A percentile compares a stretch with the other conserved stretches of the same genome.
Evolutionary conservation across 371 early-diverging fungal species (phyloP).

Genomic region (Actinomucor elegans): DNA sequence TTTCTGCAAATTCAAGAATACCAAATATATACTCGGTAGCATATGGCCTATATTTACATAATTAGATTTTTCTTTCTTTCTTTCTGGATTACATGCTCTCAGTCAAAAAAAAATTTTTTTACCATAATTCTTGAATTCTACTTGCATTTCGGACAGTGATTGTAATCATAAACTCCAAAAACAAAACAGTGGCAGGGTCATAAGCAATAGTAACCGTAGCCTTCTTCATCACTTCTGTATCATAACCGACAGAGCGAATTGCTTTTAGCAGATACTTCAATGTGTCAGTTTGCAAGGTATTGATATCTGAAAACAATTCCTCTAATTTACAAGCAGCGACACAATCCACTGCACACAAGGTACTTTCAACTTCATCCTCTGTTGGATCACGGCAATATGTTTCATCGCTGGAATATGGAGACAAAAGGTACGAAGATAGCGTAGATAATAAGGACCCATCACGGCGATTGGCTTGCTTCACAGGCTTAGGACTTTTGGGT

Average conservation of each 20-base stretch:
- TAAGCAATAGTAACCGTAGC: slow-evolving; percentile 51
- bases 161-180: slow-evolving; percentile 75
- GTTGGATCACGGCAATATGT: slow-evolving; percentile 64
- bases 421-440: slow-evolving; percentile 74
- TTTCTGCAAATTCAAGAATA: slow-evolving; percentile 67
- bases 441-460: slow-evolving; percentile 80
- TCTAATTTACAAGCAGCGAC: slow-evolving; percentile 73
- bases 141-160: slow-evolving; percentile 76
- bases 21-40: slow-evolving; percentile 69
- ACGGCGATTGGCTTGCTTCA: slow-evolving; percentile 50
- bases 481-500: slow-evolving; percentile 48
- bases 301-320: slow-evolving; percentile 72
- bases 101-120: slow-evolving; percentile 14
- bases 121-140: slow-evolving; percentile 64
- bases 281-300: slow-evolving; percentile 67
- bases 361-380: slow-evolving; percentile 72
- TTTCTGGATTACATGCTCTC: no score
- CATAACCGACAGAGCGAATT: slow-evolving; percentile 47
- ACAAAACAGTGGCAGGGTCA: slow-evolving; percentile 71
- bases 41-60: slow-evolving; percentile 47
- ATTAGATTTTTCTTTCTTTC: no score
- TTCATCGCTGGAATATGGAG: slow-evolving; percentile 65
- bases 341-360: slow-evolving; percentile 71
- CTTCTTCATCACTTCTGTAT: slow-evolving; percentile 32
- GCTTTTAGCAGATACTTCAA: slow-evolving; percentile 59